Base-by-base conservation (phyloP, 768 basidiomycete genomes). In the Basidioascus undulatus region DNA sequence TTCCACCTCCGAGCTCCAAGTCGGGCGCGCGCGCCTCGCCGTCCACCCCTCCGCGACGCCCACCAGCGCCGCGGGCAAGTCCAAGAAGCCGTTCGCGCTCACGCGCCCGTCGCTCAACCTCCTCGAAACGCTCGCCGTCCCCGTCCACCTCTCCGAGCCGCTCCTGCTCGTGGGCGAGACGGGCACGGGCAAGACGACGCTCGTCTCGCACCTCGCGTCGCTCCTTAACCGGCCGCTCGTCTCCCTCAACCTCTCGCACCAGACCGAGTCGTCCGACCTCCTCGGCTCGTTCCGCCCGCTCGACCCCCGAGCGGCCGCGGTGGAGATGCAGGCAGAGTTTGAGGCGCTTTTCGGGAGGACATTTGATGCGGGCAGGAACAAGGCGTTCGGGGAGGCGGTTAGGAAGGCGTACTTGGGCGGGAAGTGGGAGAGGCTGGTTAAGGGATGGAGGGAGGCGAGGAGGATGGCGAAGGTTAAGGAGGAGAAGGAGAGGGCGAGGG, bases 101-200 rank as follows among this genome's bases (percentile, higher is more conserved):
- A 89, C 94, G 51, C 70, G 71, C 41, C 86, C 84, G 1, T 84
- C 84, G 0, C 59, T 77, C 1, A 59, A 69, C 24, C 64, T 96
- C 3, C 66, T 94, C 26, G 77, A 81, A 18, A 71, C 81, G 13
- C 74, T 96, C 28, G 71, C 72, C 3, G 72, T 71, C 18, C 70
- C 76, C 0, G 63, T 84, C 35, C 64, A 73, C 0, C 62, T 76
- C 35, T 59, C 59, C 12, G 92, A 98, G 53, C 84, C 92, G 5
- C 64, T 87, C 5, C 67, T 98, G 7, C 67, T 98, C 20, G 84
- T 86, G 0, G 92, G 92, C 35, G 92, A 98, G 62, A 98, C 92
- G 2, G 92, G 92, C n/a, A 98, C 92, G 1, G 92, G 92, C 12
- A 98, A 98, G 59, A 98, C 92, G 0, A 87, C 86, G 39, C 69